phyloP scores from a whole-genome alignment of 495 filamentous ascomycete species.

The Viridothelium virens region DNA sequence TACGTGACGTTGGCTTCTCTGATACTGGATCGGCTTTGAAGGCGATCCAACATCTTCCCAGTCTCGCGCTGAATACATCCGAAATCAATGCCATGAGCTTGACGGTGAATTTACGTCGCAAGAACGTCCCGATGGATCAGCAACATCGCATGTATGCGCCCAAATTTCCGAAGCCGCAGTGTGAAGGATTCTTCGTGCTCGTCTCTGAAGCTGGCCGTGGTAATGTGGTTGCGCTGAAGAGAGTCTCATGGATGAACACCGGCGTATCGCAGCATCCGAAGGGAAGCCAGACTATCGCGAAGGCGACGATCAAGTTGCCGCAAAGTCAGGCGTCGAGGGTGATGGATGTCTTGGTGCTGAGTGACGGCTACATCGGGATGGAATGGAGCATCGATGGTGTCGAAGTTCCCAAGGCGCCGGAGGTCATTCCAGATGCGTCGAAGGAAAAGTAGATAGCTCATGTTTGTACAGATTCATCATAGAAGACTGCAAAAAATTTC shows the following conservation, averaged over 20 bases:
- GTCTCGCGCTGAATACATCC: conserved; percentile 55
- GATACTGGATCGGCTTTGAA: conserved; percentile 35
- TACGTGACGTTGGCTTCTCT: conserved; percentile 28
- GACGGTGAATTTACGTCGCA: conserved; percentile 54
- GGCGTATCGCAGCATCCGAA: conserved; percentile 8
- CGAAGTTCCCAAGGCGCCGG: conserved; percentile 41
- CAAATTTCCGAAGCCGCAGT: conserved; percentile 86
- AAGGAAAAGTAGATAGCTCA: conserved; percentile 22
- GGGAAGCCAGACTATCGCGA: conserved; percentile 40
- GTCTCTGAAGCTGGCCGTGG: conserved; percentile 57
- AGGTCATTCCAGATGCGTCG: conserved; percentile 31
- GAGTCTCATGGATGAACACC: conserved; percentile 59
- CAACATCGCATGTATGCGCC: conserved; percentile 75
- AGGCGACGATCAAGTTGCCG: conserved; percentile 58
- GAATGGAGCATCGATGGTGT: conserved; percentile 53
- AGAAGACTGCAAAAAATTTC: no score
- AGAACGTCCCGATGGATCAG: conserved; percentile 48
- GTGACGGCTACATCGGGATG: conserved; percentile 82
- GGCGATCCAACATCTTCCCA: conserved; percentile 54
- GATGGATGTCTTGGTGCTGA: conserved; percentile 65
- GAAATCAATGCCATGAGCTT: conserved; percentile 54
- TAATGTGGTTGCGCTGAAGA: conserved; percentile 76
- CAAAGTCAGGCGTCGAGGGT: conserved; percentile 38
- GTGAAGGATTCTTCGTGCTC: conserved; percentile 86
- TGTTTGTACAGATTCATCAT: neutral